These are phyloP conservation scores for Drechmeria coniospora DNA, from an alignment of 2,329 filamentous ascomycete species.

Conservation along the genomic window DNA sequence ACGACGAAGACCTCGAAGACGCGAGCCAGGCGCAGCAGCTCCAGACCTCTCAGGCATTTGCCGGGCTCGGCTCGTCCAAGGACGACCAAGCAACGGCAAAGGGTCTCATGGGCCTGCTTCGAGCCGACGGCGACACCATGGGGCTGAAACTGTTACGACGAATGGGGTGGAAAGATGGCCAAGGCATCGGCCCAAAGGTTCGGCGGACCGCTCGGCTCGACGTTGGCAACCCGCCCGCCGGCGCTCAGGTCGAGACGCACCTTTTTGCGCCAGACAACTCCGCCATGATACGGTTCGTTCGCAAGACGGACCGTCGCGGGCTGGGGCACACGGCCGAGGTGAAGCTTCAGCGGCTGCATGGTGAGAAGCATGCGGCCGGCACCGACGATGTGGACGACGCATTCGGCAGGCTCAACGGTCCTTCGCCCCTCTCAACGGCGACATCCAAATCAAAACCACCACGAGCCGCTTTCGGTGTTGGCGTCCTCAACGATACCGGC, in stretches of 20 bases:
- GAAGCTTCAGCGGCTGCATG: constrained; percentile 26
- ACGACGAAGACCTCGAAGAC: constrained; percentile 86
- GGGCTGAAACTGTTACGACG: constrained; percentile 69
- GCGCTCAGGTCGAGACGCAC: constrained; percentile 35
- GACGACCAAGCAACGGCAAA: constrained; percentile 35
- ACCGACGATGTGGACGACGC: constrained; percentile 27
- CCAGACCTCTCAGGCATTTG: constrained; percentile 58
- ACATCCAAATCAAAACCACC: constrained; percentile 36
- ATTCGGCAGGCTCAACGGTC: constrained; percentile 1
- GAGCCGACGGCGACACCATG: constrained; percentile 63
- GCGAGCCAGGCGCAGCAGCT: constrained; percentile 63
- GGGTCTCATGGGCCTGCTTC: constrained; percentile 56
- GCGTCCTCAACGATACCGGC: constrained; percentile 79
- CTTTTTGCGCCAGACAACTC: constrained; percentile 78
- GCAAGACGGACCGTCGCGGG: constrained; percentile 55
- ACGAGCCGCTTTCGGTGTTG: constrained; percentile 67
- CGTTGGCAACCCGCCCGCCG: constrained; percentile 20
- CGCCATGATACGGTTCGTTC: constrained; percentile 47
- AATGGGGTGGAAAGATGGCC: constrained; percentile 94
- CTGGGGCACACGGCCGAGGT: constrained; percentile 50
- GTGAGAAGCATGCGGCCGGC: constrained; percentile 22
- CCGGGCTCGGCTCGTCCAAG: constrained; percentile 55
- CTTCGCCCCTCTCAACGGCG: constrained; percentile 8
- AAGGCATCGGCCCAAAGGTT: constrained; percentile 82
- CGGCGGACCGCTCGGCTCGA: constrained; percentile 56